A percentile compares a stretch with the other conserved stretches of the same genome.
phyloP scores from a whole-genome alignment of 1,284 basidiomycete species.

The Trichosporon asahii region DNA sequence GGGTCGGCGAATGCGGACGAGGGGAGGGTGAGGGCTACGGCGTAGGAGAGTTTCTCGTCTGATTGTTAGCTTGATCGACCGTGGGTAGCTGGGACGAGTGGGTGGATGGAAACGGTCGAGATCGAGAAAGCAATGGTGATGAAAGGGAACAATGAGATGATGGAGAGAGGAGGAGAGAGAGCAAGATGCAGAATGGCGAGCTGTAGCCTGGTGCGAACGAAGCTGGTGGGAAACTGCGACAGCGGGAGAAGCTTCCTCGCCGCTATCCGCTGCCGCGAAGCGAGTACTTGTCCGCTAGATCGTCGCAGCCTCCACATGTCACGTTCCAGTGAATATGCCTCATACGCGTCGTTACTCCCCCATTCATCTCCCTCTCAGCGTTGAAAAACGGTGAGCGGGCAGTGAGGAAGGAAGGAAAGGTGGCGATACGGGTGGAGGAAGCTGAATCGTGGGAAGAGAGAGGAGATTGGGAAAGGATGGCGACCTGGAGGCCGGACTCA shows the following conservation, averaged over 20 bases:
- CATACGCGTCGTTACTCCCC: too few species aligned
- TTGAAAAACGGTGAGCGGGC: too few species aligned
- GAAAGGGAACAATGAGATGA: background rate
- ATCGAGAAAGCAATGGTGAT: background rate
- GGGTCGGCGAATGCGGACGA: background rate
- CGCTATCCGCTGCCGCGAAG: too few species aligned
- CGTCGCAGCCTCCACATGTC: too few species aligned
- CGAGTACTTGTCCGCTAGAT: background rate
- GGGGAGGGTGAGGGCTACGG: slow-evolving; percentile 60
- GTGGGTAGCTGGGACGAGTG: background rate
- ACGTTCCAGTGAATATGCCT: too few species aligned
- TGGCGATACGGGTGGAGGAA: too few species aligned
- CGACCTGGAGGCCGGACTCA: slow-evolving; percentile 49
- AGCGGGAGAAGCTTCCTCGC: background rate
- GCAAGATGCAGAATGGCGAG: slow-evolving; percentile 27
- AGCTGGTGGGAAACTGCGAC: slow-evolving; percentile 56
- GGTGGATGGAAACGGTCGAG: background rate
- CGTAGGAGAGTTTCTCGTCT: slow-evolving; percentile 71
- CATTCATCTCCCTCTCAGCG: too few species aligned
- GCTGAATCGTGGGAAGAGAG: too few species aligned
- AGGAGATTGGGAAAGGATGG: too few species aligned
- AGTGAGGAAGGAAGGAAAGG: too few species aligned
- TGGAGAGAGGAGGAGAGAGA: background rate
- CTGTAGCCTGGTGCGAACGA: slow-evolving; percentile 32
- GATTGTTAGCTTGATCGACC: background rate